These are phyloP conservation scores for Zea luxurians DNA, from an alignment of 176 grass and related monocot genomes.

Conservation along the genomic window DNA sequence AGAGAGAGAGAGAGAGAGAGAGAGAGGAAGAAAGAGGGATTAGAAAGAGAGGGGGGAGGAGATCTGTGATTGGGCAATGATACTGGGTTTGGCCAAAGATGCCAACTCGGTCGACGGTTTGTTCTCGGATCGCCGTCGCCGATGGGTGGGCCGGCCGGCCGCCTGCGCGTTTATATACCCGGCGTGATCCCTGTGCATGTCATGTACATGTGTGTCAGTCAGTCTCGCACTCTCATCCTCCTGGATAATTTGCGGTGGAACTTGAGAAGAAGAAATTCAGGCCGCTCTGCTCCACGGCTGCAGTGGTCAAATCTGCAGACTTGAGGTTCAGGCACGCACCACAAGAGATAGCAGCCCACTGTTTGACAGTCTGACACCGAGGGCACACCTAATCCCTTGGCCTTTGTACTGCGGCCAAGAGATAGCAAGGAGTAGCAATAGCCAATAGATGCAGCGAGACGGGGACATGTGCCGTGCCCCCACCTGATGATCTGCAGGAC, in stretches of 20 bases:
- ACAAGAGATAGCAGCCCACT: too few species aligned
- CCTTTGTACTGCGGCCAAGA: neutral
- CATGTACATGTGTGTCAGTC: neutral
- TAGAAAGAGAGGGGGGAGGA: constrained; percentile 25
- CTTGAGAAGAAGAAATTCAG: too few species aligned
- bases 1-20: neutral
- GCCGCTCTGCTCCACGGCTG: too few species aligned
- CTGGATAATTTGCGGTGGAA: constrained; percentile 28
- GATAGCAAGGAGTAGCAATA: neutral
- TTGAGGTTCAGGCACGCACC: too few species aligned
- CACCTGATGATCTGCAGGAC: constrained; percentile 4
- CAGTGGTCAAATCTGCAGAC: too few species aligned
- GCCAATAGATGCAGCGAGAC: neutral
- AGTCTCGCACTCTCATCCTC: neutral
- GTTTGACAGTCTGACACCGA: constrained; percentile 21
- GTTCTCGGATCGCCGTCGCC: constrained; percentile 43
- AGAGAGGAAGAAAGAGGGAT: neutral
- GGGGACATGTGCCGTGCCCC: neutral
- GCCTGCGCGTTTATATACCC: constrained; percentile 35
- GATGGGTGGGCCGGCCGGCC: constrained; percentile 33
- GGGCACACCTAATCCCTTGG: neutral
- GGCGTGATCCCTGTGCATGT: constrained; percentile 16
- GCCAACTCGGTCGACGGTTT: constrained; percentile 37
- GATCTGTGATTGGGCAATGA: constrained; percentile 61
- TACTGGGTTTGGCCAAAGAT: constrained; percentile 27